Conservation (phyloP, 2,329 filamentous ascomycete species). For the Trichoderma afroharzianum region DNA sequence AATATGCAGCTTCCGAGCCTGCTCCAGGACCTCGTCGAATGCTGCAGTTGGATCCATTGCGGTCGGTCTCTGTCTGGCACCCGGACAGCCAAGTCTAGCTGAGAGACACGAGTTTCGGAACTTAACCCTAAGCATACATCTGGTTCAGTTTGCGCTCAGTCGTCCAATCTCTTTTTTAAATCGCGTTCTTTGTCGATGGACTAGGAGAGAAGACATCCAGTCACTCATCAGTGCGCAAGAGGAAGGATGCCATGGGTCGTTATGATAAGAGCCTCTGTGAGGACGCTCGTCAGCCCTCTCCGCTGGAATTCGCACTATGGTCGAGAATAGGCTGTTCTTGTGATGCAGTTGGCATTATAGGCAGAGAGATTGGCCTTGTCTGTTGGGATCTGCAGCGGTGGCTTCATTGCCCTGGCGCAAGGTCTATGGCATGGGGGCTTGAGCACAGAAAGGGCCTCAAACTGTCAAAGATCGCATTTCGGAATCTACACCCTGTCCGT, state of each 20-base stretch:
- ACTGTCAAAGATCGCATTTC: conserved; percentile 46
- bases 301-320: conserved; percentile 61
- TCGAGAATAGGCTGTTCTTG: conserved; percentile 39
- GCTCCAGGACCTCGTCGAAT: conserved; percentile 50
- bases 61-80: conserved; percentile 34
- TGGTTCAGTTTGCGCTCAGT: conserved; percentile 76
- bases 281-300: conserved; percentile 66
- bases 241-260: conserved; percentile 68
- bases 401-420: conserved; percentile 8
- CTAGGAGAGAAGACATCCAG: conserved; percentile 53
- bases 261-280: conserved; percentile 29
- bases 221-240: conserved; percentile 53
- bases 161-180: conserved; percentile 67
- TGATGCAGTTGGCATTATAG: conserved; percentile 29
- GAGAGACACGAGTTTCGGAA: conserved; percentile 71
- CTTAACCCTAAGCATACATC: conserved; percentile 89
- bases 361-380: conserved; percentile 23
- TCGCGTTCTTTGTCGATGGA: conserved; percentile 42
- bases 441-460: conserved; percentile 45
- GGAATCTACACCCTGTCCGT: conserved; percentile 23
- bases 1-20: conserved; percentile 61
- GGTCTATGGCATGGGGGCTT: conserved; percentile 35
- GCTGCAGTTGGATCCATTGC: conserved; percentile 46
- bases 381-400: conserved; percentile 9
- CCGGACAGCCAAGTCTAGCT: conserved; percentile 39